phyloP scores from a whole-genome alignment of 2,329 filamentous ascomycete species.

The Sporothrix globosa region DNA sequence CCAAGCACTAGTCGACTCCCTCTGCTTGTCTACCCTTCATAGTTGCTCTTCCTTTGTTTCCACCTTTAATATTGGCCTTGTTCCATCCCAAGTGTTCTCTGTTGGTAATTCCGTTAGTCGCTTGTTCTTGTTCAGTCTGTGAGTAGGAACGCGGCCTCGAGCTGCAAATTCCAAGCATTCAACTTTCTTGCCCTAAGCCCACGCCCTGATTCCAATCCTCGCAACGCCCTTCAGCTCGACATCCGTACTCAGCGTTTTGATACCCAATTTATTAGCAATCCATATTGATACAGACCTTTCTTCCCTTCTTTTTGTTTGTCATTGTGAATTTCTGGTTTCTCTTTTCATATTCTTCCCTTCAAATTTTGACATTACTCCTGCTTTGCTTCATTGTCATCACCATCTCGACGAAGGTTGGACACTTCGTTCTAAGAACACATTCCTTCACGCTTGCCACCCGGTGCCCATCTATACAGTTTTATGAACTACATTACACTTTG shows the following conservation, averaged over 20 bases:
- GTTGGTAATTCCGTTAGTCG: constrained; percentile 1
- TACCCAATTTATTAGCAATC: not conserved
- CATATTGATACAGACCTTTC: not conserved
- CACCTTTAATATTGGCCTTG: not conserved
- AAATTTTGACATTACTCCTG: no score
- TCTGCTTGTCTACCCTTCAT: not conserved
- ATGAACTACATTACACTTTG: constrained; percentile 23
- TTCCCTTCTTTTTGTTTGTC: not conserved
- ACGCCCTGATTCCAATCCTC: not conserved
- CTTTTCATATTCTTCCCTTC: not conserved
- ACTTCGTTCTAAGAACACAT: not conserved
- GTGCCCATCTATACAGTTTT: constrained; percentile 21
- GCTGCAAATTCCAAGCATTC: not conserved
- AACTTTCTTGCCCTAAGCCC: not conserved
- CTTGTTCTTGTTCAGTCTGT: not conserved
- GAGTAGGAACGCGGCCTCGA: not conserved
- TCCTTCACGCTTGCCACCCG: not conserved
- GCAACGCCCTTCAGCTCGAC: constrained; percentile 1
- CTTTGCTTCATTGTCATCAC: not conserved
- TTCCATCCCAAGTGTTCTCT: not conserved
- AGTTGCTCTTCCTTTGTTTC: not conserved
- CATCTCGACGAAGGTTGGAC: not conserved
- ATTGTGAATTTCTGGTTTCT: not conserved
- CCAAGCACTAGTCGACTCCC: not conserved
- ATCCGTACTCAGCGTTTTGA: not conserved